Conservation (phyloP, 192 early-diverging fungal species). For the Obelidium mucronatum region DNA sequence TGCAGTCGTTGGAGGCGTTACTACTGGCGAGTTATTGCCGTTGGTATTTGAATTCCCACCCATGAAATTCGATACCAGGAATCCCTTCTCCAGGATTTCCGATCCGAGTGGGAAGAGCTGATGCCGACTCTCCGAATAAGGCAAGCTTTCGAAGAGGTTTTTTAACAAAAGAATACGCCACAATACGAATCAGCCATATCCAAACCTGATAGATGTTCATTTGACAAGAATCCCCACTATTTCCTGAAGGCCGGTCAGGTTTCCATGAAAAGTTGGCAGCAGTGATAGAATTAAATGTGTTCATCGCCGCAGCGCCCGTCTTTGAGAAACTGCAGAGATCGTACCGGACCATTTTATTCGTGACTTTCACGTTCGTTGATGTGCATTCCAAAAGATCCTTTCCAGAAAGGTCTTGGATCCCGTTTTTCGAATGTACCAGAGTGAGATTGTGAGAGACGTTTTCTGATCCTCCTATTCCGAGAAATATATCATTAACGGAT, state of each 20-base stretch:
- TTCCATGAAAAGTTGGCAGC: conserved; percentile 9
- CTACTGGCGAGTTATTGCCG: too few relatives aligned
- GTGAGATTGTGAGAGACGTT: conserved; percentile 1
- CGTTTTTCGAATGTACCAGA: not conserved
- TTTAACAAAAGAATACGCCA: too few relatives aligned
- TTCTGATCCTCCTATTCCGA: too few relatives aligned
- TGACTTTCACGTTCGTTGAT: not conserved
- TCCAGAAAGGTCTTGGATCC: not conserved
- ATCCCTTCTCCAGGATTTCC: too few relatives aligned
- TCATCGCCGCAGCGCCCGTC: not conserved
- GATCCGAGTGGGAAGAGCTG: too few relatives aligned
- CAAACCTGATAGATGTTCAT: conserved; percentile 18
- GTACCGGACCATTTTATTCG: not conserved
- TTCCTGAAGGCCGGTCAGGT: not conserved
- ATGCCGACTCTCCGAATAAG: too few relatives aligned
- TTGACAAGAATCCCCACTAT: not conserved
- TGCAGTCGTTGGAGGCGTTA: too few relatives aligned
- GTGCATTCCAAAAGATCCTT: not conserved
- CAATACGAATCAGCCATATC: too few relatives aligned
- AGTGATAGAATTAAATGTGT: not conserved
- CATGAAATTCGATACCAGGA: too few relatives aligned
- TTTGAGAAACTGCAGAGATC: not conserved
- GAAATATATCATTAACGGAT: not conserved
- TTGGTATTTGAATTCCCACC: too few relatives aligned
- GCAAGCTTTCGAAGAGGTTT: too few relatives aligned